phyloP scores from a whole-genome alignment of 305 asterid species.

The Rubia peregrina region DNA sequence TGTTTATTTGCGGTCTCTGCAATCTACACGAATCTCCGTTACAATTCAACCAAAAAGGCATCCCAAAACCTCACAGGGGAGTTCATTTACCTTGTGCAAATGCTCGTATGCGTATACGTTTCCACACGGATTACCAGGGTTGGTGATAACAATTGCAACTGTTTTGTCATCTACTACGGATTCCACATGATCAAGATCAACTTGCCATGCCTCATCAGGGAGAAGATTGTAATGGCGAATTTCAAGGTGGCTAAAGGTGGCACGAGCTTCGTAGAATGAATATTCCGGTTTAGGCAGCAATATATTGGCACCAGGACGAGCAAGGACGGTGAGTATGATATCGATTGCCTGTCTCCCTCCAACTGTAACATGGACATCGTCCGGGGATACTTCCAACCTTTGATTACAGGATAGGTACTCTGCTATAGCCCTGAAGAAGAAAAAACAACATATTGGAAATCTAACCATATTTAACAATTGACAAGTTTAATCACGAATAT shows the following conservation, averaged over 20 bases:
- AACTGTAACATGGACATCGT: conserved; percentile 27
- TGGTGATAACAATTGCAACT: conserved; percentile 54
- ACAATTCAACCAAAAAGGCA: neutral
- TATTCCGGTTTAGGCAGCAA: conserved; percentile 37
- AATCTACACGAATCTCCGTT: conserved; percentile 25
- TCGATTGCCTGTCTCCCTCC: conserved; percentile 57
- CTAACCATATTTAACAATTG: no score
- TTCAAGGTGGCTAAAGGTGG: conserved; percentile 26
- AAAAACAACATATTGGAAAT: neutral
- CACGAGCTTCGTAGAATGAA: conserved; percentile 27
- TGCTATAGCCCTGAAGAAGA: conserved; percentile 51
- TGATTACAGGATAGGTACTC: conserved; percentile 41
- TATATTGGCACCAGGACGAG: conserved; percentile 51
- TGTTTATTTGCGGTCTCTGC: conserved; percentile 49
- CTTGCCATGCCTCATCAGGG: conserved; percentile 31
- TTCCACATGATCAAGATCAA: conserved; percentile 25
- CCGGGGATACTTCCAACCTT: conserved; percentile 28
- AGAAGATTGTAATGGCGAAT: conserved; percentile 32
- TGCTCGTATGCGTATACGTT: conserved; percentile 24
- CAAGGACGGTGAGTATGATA: conserved; percentile 37
- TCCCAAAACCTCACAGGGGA: neutral
- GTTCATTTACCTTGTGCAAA: conserved; percentile 21
- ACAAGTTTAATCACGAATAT: no score
- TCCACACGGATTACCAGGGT: conserved; percentile 69
- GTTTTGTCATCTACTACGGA: conserved; percentile 55